phyloP scores from a whole-genome alignment of 106 monocot species.

The Iris macrosiphon region DNA sequence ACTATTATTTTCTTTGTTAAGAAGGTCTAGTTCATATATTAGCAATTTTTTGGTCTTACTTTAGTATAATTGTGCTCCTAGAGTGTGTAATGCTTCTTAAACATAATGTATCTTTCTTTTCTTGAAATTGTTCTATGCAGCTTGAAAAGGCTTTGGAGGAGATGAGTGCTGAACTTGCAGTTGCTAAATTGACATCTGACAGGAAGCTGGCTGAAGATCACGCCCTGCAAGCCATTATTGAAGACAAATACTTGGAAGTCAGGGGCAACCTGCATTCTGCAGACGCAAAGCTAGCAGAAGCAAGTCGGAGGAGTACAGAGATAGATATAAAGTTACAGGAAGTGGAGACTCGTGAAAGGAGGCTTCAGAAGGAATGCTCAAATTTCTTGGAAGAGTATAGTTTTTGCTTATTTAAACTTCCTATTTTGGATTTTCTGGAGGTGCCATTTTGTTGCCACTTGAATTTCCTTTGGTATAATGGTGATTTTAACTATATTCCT shows the following conservation, averaged over 20 bases:
- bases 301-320: constrained; percentile 64
- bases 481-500: neutral
- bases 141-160: constrained; percentile 78
- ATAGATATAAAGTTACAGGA: constrained; percentile 70
- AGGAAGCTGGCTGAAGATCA: constrained; percentile 64
- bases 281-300: constrained; percentile 84
- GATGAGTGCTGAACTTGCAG: constrained; percentile 54
- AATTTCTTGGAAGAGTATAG: constrained; percentile 62
- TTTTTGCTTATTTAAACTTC: neutral
- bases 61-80: neutral
- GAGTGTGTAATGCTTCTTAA: neutral
- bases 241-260: constrained; percentile 67
- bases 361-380: constrained; percentile 47
- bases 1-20: too few species aligned
- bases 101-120: neutral
- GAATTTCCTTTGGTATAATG: neutral
- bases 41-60: neutral
- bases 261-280: constrained; percentile 54
- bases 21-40: neutral
- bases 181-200: constrained; percentile 62
- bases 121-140: constrained; percentile 16
- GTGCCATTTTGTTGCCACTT: too few species aligned
- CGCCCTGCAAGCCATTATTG: constrained; percentile 55
- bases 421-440: neutral
- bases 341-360: constrained; percentile 44